phyloP scores from a whole-genome alignment of 768 basidiomycete species.

The Calocybe cyanea region DNA sequence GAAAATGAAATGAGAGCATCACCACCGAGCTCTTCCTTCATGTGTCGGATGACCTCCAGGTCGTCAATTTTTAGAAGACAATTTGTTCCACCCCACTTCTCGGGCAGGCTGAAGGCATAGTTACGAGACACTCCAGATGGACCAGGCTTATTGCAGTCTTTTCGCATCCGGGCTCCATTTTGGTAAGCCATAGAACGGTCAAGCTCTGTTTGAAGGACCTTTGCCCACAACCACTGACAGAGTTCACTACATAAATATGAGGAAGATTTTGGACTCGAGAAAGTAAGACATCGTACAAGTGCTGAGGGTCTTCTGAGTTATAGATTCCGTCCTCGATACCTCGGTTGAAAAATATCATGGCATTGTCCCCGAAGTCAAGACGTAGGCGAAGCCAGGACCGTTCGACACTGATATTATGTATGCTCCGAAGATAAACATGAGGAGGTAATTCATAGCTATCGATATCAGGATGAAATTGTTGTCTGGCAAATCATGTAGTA shows the following conservation, averaged over 20 bases:
- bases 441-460: conserved; percentile 12
- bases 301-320: not conserved
- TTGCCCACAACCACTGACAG: too few relatives aligned
- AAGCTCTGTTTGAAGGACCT: too few relatives aligned
- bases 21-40: conserved; percentile 29
- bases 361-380: conserved; percentile 17
- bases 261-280: too few relatives aligned
- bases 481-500: not conserved
- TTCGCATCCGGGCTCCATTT: conserved; percentile 22
- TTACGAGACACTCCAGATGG: conserved; percentile 34
- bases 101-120: conserved; percentile 21
- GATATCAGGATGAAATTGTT: not conserved
- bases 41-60: conserved; percentile 17
- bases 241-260: too few relatives aligned
- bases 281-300: conserved; percentile 1
- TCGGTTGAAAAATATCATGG: conserved; percentile 12
- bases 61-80: conserved; percentile 23
- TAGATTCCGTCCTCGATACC: conserved; percentile 1
- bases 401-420: conserved; percentile 18
- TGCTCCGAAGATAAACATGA: conserved; percentile 17
- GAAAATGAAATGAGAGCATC: conserved; percentile 28
- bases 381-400: conserved; percentile 18
- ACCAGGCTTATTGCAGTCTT: conserved; percentile 27
- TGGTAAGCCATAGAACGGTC: too few relatives aligned
- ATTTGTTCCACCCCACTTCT: conserved; percentile 24